These are phyloP conservation scores for Fusarium liriodendri DNA, from an alignment of 2,329 filamentous ascomycete genomes.

Conservation along the genomic window DNA sequence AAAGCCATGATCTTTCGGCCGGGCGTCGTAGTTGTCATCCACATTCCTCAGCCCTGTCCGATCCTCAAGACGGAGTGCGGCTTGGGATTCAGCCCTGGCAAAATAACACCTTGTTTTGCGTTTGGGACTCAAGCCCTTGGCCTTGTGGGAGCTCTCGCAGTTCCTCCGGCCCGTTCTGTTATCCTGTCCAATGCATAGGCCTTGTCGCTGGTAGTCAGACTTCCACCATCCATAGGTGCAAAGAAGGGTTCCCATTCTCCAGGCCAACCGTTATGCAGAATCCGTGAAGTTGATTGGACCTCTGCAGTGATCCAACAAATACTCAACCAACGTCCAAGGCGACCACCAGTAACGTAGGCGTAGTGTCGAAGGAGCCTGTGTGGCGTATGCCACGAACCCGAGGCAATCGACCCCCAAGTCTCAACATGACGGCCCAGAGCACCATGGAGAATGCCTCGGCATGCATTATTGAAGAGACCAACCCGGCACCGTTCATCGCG, in stretches of 20 bases:
- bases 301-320: conserved; percentile 26
- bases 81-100: conserved; percentile 60
- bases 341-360: conserved; percentile 13
- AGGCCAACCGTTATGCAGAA: neutral
- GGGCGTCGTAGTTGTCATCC: conserved; percentile 43
- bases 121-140: conserved; percentile 49
- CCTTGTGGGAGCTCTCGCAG: conserved; percentile 52
- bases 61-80: conserved; percentile 55
- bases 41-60: conserved; percentile 58
- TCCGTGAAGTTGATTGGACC: conserved; percentile 8
- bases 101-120: conserved; percentile 52
- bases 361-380: conserved; percentile 22
- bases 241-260: conserved; percentile 57
- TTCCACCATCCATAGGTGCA: conserved; percentile 58
- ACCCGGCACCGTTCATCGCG: conserved; percentile 21
- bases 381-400: neutral
- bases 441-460: neutral
- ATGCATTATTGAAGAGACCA: neutral
- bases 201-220: conserved; percentile 60
- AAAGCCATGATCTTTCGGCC: conserved; percentile 40
- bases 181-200: conserved; percentile 57
- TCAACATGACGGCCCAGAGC: neutral
- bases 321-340: too few species aligned
- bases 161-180: conserved; percentile 57
- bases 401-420: neutral